phyloP scores from a whole-genome alignment of 2,329 filamentous ascomycete species.

The Bipolaris victoriae region DNA sequence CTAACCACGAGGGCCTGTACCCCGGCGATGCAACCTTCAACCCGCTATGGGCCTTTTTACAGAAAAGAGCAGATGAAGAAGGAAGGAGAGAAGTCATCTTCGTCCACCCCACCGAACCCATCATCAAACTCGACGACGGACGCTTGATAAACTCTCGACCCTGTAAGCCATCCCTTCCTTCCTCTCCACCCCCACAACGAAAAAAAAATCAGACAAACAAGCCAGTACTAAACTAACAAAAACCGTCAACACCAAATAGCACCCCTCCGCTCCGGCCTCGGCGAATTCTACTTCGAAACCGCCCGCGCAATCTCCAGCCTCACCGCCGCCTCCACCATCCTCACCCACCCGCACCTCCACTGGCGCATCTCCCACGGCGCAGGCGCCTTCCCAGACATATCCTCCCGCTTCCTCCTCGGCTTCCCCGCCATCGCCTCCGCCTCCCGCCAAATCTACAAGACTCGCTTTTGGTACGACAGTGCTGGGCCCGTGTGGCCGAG shows the following conservation, averaged over 20 bases:
- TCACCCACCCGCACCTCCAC: conserved; percentile 39
- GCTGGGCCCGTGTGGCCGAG: conserved; percentile 47
- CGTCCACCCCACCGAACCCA: conserved; percentile 46
- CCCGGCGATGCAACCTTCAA: conserved; percentile 37
- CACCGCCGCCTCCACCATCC: conserved; percentile 37
- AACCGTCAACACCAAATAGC: conserved; percentile 21
- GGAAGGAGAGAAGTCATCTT: conserved; percentile 41
- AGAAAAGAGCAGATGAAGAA: conserved; percentile 20
- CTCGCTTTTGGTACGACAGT: conserved; percentile 48
- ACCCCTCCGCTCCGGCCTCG: conserved; percentile 42
- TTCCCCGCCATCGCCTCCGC: conserved; percentile 34
- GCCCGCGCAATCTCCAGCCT: conserved; percentile 45
- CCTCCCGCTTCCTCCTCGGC: conserved; percentile 43
- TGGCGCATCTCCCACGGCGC: conserved; percentile 47
- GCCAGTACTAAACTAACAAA: neutral
- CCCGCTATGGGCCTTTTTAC: conserved; percentile 36
- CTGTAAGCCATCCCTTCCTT: conserved; percentile 30
- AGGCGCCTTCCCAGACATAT: conserved; percentile 46
- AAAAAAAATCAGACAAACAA: neutral
- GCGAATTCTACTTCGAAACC: conserved; percentile 49
- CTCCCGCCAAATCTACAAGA: conserved; percentile 37
- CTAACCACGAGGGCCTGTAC: conserved; percentile 45
- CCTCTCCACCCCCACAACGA: neutral
- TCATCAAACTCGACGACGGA: conserved; percentile 37
- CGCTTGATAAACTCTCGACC: conserved; percentile 36